These are phyloP conservation scores for Colletotrichum cuscutae DNA, from an alignment of 2,329 filamentous ascomycete genomes.

Conservation along the genomic window DNA sequence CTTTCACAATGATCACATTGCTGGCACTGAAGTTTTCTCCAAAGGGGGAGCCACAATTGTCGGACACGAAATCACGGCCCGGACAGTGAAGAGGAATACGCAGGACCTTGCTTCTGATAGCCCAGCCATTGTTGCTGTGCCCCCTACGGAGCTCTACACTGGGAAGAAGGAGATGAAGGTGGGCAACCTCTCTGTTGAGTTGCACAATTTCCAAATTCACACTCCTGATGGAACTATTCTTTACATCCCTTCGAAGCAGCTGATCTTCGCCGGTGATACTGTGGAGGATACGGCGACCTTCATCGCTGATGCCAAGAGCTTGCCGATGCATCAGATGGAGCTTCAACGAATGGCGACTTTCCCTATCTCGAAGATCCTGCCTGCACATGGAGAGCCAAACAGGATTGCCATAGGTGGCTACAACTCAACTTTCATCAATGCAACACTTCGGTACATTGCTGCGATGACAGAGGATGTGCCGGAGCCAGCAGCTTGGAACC, in stretches of 20 bases:
- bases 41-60: constrained; percentile 27
- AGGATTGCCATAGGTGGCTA: constrained; percentile 25
- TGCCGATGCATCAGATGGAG: constrained; percentile 23
- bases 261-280: constrained; percentile 29
- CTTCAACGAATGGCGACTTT: constrained; percentile 21
- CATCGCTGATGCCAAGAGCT: constrained; percentile 20
- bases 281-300: constrained; percentile 31
- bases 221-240: constrained; percentile 28
- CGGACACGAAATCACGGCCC: constrained; percentile 20
- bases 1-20: constrained; percentile 33
- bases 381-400: constrained; percentile 26
- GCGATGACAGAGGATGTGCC: constrained; percentile 31
- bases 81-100: constrained; percentile 5
- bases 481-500: constrained; percentile 21
- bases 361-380: constrained; percentile 28
- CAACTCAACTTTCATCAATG: constrained; percentile 30
- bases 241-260: constrained; percentile 29
- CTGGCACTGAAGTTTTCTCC: constrained; percentile 23
- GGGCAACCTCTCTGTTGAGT: constrained; percentile 22
- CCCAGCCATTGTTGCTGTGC: constrained; percentile 24
- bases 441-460: constrained; percentile 24
- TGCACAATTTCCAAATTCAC: constrained; percentile 30
- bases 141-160: constrained; percentile 22
- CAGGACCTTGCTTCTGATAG: constrained; percentile 23
- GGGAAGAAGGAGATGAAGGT: constrained; percentile 18